phyloP scores from a whole-genome alignment of 2,329 filamentous ascomycete genomes.

The Stachybotrys chlorohalonatus region DNA sequence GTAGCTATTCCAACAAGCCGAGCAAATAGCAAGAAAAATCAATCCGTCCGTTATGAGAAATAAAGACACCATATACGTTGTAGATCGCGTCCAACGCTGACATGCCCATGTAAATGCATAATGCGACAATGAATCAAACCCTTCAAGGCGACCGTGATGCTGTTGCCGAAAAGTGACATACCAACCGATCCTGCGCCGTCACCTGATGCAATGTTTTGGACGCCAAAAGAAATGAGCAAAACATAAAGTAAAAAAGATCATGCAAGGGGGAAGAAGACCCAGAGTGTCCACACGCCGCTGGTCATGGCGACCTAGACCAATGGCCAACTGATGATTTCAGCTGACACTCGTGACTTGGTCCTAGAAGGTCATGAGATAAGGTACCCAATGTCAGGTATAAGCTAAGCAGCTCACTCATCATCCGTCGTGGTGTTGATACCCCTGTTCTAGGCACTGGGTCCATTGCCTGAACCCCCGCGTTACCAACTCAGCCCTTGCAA shows the following conservation, averaged over 20 bases:
- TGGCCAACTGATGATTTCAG: background rate
- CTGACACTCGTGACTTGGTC: background rate
- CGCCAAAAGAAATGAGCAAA: too few relatives aligned
- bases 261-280: background rate
- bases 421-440: background rate
- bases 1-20: too few relatives aligned
- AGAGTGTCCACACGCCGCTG: background rate
- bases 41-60: too few relatives aligned
- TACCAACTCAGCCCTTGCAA: background rate
- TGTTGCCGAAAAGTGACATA: too few relatives aligned
- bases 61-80: too few relatives aligned
- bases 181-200: too few relatives aligned
- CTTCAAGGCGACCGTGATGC: too few relatives aligned
- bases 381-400: background rate
- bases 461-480: background rate
- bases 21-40: too few relatives aligned
- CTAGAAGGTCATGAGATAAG: background rate
- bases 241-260: background rate
- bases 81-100: too few relatives aligned
- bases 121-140: too few relatives aligned
- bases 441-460: background rate
- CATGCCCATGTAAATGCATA: too few relatives aligned
- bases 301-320: background rate
- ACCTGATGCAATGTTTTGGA: too few relatives aligned
- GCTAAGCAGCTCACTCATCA: background rate